Evolutionary conservation across 768 basidiomycete genomes (phyloP).

Genomic region (Amanita rubescens): DNA sequence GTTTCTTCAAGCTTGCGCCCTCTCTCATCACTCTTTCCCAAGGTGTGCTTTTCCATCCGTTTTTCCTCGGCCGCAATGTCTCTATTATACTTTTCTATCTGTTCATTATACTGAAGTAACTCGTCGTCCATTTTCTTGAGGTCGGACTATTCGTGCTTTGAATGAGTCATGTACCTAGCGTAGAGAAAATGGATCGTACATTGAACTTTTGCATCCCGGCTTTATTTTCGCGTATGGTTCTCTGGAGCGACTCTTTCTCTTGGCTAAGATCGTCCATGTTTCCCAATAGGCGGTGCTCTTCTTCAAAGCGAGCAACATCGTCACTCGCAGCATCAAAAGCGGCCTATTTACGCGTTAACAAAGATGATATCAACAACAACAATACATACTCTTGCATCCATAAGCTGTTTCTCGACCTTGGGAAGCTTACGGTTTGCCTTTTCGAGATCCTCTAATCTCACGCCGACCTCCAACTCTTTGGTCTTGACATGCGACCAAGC

Average conservation of each 20-base stretch:
- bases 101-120: slow-evolving; percentile 22
- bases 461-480: slow-evolving; percentile 54
- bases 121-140: slow-evolving; percentile 40
- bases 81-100: slow-evolving; percentile 32
- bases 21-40: slow-evolving; percentile 54
- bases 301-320: slow-evolving; percentile 24
- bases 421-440: slow-evolving; percentile 27
- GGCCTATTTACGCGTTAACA: slow-evolving; percentile 15
- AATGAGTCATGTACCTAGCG: not conserved
- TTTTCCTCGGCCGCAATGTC: slow-evolving; percentile 48
- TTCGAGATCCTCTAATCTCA: slow-evolving; percentile 28
- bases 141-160: slow-evolving; percentile 33
- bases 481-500: slow-evolving; percentile 81
- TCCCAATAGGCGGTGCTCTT: slow-evolving; percentile 22
- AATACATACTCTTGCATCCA: slow-evolving; percentile 26
- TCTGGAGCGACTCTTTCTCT: slow-evolving; percentile 39
- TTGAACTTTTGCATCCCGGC: slow-evolving; percentile 32
- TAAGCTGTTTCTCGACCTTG: slow-evolving; percentile 28
- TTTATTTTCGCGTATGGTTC: slow-evolving; percentile 40
- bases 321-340: slow-evolving; percentile 23
- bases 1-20: slow-evolving; percentile 43
- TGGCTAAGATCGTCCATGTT: slow-evolving; percentile 24
- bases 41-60: slow-evolving; percentile 48
- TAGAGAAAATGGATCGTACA: slow-evolving; percentile 21
- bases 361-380: not conserved